Evolutionary conservation across 2,329 filamentous ascomycete species (phyloP).

Genomic region (Fusarium zealandicum): DNA sequence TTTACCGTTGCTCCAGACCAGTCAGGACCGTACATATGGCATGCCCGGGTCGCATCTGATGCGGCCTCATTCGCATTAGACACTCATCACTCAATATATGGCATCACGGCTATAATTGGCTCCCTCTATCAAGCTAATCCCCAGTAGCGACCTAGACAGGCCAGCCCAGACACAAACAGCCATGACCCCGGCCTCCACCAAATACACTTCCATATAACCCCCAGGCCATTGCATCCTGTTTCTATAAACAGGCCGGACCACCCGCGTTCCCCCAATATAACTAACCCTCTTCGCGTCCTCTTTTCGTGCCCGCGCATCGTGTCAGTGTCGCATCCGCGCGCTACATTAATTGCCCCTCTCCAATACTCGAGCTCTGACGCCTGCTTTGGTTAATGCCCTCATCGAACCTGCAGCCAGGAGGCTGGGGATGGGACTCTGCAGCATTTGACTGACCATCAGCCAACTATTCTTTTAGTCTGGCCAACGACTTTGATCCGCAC

Average conservation of each 20-base stretch:
- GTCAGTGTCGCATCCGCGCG: slow-evolving; percentile 31
- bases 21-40: too few relatives aligned
- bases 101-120: slow-evolving; percentile 14
- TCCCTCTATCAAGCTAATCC: slow-evolving; percentile 18
- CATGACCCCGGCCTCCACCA: neutral
- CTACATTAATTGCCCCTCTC: neutral
- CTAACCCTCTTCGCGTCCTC: slow-evolving; percentile 23
- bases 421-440: slow-evolving; percentile 21
- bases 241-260: slow-evolving; percentile 38
- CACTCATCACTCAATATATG: slow-evolving; percentile 14
- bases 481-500: slow-evolving; percentile 1
- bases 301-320: slow-evolving; percentile 22
- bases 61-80: slow-evolving; percentile 20
- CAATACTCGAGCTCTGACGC: slow-evolving; percentile 15
- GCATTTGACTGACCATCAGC: neutral
- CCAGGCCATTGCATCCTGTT: slow-evolving; percentile 12
- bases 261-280: slow-evolving; percentile 26
- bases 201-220: neutral
- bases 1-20: too few relatives aligned
- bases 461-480: neutral
- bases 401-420: slow-evolving; percentile 24
- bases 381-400: slow-evolving; percentile 18
- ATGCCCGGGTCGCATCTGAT: slow-evolving; percentile 26
- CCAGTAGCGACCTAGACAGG: slow-evolving; percentile 10
- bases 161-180: slow-evolving; percentile 6